Conservation (phyloP, 1,139 yeast genomes). For the Lodderomyces jiufengensis region DNA sequence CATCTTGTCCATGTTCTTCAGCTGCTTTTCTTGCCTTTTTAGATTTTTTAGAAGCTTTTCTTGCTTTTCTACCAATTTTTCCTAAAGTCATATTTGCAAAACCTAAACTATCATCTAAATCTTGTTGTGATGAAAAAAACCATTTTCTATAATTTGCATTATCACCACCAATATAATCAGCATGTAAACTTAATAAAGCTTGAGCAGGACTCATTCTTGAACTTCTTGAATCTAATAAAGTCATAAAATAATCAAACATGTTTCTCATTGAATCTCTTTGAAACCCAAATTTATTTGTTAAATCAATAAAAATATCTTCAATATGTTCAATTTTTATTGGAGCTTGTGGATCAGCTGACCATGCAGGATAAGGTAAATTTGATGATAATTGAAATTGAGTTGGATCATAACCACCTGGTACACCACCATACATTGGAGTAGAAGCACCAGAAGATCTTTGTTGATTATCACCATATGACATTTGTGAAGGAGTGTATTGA, state of each 20-base stretch:
- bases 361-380: slow-evolving; percentile 86
- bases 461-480: slow-evolving; percentile 73
- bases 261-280: slow-evolving; percentile 97
- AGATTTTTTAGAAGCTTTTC: slow-evolving; percentile 52
- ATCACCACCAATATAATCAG: slow-evolving; percentile 73
- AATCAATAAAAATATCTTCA: slow-evolving; percentile 85
- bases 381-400: slow-evolving; percentile 58
- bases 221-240: slow-evolving; percentile 87
- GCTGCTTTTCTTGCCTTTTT: slow-evolving; percentile 63
- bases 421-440: slow-evolving; percentile 87
- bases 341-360: slow-evolving; percentile 89
- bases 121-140: slow-evolving; percentile 43
- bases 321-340: slow-evolving; percentile 82
- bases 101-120: slow-evolving; percentile 40
- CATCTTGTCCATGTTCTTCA: slow-evolving; percentile 46
- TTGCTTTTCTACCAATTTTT: slow-evolving; percentile 53
- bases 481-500: slow-evolving; percentile 76
- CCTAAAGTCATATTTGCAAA: slow-evolving; percentile 68
- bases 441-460: slow-evolving; percentile 91
- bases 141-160: slow-evolving; percentile 44
- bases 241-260: slow-evolving; percentile 95
- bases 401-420: slow-evolving; percentile 60
- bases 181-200: slow-evolving; percentile 87
- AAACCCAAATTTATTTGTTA: slow-evolving; percentile 91
- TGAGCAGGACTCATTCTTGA: slow-evolving; percentile 97